These are phyloP conservation scores for Trypanosoma congolense DNA, from an alignment of 208 protist species.

Conservation along the genomic window DNA sequence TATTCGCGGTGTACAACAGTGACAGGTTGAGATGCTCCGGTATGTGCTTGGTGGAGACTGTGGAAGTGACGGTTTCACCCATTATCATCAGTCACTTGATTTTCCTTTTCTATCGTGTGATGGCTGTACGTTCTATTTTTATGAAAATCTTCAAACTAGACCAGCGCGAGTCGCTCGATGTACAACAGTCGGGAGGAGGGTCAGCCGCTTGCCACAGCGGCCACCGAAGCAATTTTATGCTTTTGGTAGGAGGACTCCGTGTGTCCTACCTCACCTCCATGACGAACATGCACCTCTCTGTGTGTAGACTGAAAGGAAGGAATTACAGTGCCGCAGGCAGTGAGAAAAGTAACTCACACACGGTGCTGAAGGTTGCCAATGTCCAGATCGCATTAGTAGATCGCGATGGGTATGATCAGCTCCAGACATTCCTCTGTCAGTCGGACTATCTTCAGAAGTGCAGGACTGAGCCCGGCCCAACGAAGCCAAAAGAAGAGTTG, in stretches of 20 bases:
- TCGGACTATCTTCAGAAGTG: slow-evolving; percentile 6
- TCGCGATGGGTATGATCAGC: slow-evolving; percentile 78
- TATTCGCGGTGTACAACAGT: slow-evolving; percentile 65
- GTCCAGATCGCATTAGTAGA: slow-evolving; percentile 79
- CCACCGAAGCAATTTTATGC: slow-evolving; percentile 32
- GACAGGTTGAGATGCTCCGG: slow-evolving; percentile 51
- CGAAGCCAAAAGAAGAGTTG: neutral
- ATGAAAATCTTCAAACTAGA: slow-evolving; percentile 17
- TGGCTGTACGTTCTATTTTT: slow-evolving; percentile 32
- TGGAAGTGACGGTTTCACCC: slow-evolving; percentile 75
- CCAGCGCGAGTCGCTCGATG: slow-evolving; percentile 2
- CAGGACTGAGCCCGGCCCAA: too few relatives aligned
- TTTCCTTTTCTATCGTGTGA: slow-evolving; percentile 57
- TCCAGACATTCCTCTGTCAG: slow-evolving; percentile 5
- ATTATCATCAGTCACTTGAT: slow-evolving; percentile 75
- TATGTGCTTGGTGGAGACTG: slow-evolving; percentile 54
- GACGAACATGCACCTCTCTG: slow-evolving; percentile 75
- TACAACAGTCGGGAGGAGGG: slow-evolving; percentile 2
- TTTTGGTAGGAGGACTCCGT: slow-evolving; percentile 60
- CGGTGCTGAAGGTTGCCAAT: slow-evolving; percentile 54
- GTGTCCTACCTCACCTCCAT: slow-evolving; percentile 77
- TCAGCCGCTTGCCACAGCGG: slow-evolving; percentile 5
- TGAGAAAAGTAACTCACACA: slow-evolving; percentile 26
- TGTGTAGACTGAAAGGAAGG: slow-evolving; percentile 45
- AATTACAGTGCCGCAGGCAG: slow-evolving; percentile 30